Base-by-base conservation (phyloP, 2,329 filamentous ascomycete species). In the Metarhizium sp. region DNA sequence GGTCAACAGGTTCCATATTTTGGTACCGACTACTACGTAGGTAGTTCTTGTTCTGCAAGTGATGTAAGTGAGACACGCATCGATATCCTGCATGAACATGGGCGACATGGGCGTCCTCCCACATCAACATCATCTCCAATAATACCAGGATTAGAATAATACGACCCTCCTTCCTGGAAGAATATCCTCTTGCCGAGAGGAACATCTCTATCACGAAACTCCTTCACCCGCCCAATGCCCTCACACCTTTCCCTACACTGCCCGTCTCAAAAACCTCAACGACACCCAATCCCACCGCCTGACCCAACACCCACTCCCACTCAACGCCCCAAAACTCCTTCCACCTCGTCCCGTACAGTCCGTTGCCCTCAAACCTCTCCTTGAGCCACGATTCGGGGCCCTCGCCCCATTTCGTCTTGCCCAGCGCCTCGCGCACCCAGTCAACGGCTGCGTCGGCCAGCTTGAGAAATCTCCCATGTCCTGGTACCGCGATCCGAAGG, bases 221-320 rank as follows among this genome's bases (percentile, higher is more conserved):
- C 45, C 48, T 30, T 61, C 59, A 60, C n/a, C 50, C 59, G 58
- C 67, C 69, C 55, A 77, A 55, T 52, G 69, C 69, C 60, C 82
- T 75, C 56, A 89, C 78, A 11, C 82, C 87, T 57, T 79, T 75
- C 1, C 87, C 87, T n/a, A 90, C 85, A 62, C 82, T 87, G 14
- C 84, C 77, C 13, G 87, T 91, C 64, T 89, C 81, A 67, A 92
- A 92, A 14, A 88, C 71, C 69, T 92, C 87, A 4, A 90, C 78
- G 16, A 86, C 64, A 1, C 88, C 88, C 32, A 83, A 75, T 0
- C 87, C 88, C 29, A 88, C 75, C 47, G 85, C 87, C 67, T 90
- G 86, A 45, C 80, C 83, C 46, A 91, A 66, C 16, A 88, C 75
- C 85, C 85, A 91, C 57, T 86, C 79, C 68, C 90, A 91, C 47